Conservation (phyloP, 2,329 filamentous ascomycete species). For the Curvularia eragrostidis region DNA sequence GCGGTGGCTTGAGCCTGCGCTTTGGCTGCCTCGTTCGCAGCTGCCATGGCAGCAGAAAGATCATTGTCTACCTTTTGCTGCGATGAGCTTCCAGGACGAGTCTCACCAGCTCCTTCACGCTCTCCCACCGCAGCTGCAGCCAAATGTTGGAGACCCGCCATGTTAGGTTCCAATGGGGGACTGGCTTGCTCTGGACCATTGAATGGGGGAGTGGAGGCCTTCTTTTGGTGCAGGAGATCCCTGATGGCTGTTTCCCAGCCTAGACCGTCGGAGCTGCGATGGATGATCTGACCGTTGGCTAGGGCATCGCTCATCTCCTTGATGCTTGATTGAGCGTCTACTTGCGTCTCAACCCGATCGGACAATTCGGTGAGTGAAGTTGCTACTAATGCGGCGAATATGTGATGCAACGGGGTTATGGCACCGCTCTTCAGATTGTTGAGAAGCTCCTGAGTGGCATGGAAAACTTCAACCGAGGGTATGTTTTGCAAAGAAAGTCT, state of each 20-base stretch:
- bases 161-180: slow-evolving; percentile 42
- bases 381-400: slow-evolving; percentile 47
- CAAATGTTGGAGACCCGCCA: slow-evolving; percentile 49
- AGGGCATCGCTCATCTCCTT: slow-evolving; percentile 48
- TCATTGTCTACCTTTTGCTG: slow-evolving; percentile 41
- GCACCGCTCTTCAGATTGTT: slow-evolving; percentile 33
- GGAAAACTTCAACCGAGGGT: slow-evolving; percentile 36
- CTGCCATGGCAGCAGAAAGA: slow-evolving; percentile 46
- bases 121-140: slow-evolving; percentile 50
- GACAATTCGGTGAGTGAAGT: slow-evolving; percentile 45
- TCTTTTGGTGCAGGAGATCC: slow-evolving; percentile 43
- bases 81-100: slow-evolving; percentile 21
- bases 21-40: slow-evolving; percentile 36
- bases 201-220: slow-evolving; percentile 27
- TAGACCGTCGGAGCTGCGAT: slow-evolving; percentile 37
- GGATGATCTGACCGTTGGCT: slow-evolving; percentile 41
- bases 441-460: slow-evolving; percentile 40
- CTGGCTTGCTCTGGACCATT: slow-evolving; percentile 35
- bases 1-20: slow-evolving; percentile 44
- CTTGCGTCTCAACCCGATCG: slow-evolving; percentile 45
- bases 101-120: slow-evolving; percentile 33
- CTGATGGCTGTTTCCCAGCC: slow-evolving; percentile 48
- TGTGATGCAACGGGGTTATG: slow-evolving; percentile 46
- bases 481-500: slow-evolving; percentile 33
- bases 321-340: slow-evolving; percentile 45